phyloP scores from a whole-genome alignment of 176 grass and related monocot genomes.

The Bromus sterilis region DNA sequence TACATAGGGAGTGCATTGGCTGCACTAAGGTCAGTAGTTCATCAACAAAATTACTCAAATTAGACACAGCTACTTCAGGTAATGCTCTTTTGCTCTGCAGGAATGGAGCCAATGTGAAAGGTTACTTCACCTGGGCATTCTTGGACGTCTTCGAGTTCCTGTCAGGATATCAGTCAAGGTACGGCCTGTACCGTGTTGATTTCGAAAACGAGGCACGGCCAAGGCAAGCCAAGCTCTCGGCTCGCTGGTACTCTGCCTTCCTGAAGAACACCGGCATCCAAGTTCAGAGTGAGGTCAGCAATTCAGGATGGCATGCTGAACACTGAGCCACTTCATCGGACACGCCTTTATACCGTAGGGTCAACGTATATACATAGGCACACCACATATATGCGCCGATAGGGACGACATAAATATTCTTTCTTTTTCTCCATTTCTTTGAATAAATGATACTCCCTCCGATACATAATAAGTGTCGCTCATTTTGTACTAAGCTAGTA shows the following conservation, averaged over 20 bases:
- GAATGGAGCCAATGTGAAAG: conserved; percentile 56
- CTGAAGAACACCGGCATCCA: conserved; percentile 4
- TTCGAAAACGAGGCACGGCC: conserved; percentile 27
- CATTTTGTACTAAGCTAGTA: too few relatives aligned
- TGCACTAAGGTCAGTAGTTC: conserved; percentile 32
- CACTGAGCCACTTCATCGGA: not conserved
- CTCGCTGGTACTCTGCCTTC: conserved; percentile 46
- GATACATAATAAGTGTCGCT: too few relatives aligned
- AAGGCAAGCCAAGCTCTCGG: conserved; percentile 43
- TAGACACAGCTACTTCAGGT: not conserved
- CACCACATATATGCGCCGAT: too few relatives aligned
- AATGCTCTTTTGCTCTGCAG: conserved; percentile 2
- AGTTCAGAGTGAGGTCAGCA: not conserved
- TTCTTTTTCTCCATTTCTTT: too few relatives aligned
- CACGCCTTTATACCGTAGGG: not conserved
- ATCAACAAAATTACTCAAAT: not conserved
- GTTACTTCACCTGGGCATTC: conserved; percentile 56
- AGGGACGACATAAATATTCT: too few relatives aligned
- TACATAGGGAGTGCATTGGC: not conserved
- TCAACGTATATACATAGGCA: not conserved
- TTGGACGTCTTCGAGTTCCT: conserved; percentile 63
- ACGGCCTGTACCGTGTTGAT: conserved; percentile 56
- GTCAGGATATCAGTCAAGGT: conserved; percentile 21
- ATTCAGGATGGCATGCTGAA: not conserved
- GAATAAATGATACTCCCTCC: too few relatives aligned